Evolutionary conservation across 129 eudicot species (phyloP), one percentile per base, ranked within the genome.

Genomic region (Centella asiatica): DNA sequence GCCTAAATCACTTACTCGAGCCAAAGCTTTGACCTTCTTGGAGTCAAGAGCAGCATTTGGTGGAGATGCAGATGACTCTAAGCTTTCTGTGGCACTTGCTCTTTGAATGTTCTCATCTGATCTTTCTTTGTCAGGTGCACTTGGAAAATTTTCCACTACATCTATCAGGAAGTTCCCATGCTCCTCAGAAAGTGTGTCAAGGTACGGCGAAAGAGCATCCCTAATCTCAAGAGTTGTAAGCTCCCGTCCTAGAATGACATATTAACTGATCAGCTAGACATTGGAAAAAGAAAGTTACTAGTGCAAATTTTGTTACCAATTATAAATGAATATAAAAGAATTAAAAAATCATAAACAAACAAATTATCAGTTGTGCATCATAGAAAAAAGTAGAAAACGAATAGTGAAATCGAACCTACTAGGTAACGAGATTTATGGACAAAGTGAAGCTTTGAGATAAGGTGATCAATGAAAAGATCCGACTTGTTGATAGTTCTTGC

Each of bases 171-270:
- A 45, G 33, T 72, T 72, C 22, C 94, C 94, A 44, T 83, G 79
- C 62, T 85, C 92, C 62, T 83, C 86, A 12, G 69, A 75, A 37
- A 90, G 92, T 19, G 77, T 74, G 27, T 83, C 86, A 58, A 90
- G 85, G 76, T 86, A 90, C 2, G 95, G 95, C 46, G 77, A 78
- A 36, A 90, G 92, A 31, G 95, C 88, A 17, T 86, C 93, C 65
- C 97, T 76, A 34, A 90, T 85, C 77, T 90, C 97, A 49, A 78
- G 81, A 54, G 95, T 90, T 40, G 97, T 83, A 46, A 90, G 97
- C 68, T 90, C 97, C 61, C 95, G 80, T 26, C 97, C 97, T 90
- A 80, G 58, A 72, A 69, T 28, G 23, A 28, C 28, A 20, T 33
- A 32, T 68, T 52, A 44, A 53, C 18, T 68, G 4, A 42, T 62